A percentile compares a stretch with the other conserved stretches of the same genome.
phyloP scores from a whole-genome alignment of 257 asterid species.

The Solanum verrucosum region DNA sequence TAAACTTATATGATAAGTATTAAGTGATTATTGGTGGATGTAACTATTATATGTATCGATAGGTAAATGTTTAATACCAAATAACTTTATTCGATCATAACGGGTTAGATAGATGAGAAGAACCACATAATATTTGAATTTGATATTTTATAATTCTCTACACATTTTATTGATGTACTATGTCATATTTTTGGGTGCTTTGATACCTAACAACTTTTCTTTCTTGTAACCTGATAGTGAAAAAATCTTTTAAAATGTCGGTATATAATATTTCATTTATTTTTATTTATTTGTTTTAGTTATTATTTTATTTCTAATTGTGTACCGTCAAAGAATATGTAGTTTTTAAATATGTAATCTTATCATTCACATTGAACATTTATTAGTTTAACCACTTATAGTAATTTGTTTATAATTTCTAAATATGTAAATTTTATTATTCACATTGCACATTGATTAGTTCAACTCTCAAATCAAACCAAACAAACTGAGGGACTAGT shows the following conservation, averaged over 20 bases:
- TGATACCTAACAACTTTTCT: no score
- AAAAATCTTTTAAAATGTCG: not conserved
- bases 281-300: no score
- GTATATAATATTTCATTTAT: not conserved
- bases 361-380: no score
- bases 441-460: not conserved
- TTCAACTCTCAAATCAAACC: not conserved
- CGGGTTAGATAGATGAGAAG: accelerated
- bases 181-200: not conserved
- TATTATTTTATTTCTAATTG: no score
- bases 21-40: not conserved
- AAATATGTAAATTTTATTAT: no score
- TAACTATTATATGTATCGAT: not conserved
- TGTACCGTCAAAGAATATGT: no score
- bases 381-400: no score
- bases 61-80: not conserved
- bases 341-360: no score
- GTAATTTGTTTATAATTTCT: no score
- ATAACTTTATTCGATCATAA: not conserved
- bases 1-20: not conserved
- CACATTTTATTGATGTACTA: not conserved
- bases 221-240: not conserved
- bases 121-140: not conserved
- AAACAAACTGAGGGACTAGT: not conserved
- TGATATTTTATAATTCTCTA: not conserved